Evolutionary conservation across 192 early-diverging fungal species (phyloP), one percentile per base, ranked within the genome.

Genomic region (Chytriomyces confervae): DNA sequence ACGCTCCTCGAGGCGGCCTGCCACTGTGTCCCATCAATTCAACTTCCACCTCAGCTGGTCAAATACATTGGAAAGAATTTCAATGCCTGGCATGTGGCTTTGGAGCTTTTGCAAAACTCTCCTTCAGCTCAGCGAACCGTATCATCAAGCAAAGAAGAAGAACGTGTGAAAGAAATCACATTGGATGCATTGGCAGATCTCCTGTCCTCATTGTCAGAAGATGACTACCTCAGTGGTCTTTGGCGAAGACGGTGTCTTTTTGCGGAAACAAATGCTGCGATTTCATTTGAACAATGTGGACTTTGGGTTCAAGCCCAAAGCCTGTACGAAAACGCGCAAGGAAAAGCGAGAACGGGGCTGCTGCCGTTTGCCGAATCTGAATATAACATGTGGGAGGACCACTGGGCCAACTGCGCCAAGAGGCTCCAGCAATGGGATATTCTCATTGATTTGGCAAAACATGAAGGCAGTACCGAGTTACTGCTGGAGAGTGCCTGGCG

Each of bases 381-480:
- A 71, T 99, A 98, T 81, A 87, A 89, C 36, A 82, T 99, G 23
- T 99, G 98, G 98, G 98, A 99, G 86, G 91, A 96, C 68, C 94
- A 95, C 68, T 99, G 98, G 98, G 89, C 98, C 27, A 83, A 84
- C 44, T 95, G 94, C 60, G 93, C 97, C 0, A 87, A 97, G 75
- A 92, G 92, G 50, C 82, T 99, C 24, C 97, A 99, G 82, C 95
- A 94, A 80, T 99, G 98, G 98, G 98, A 99, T 72, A 92, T 98
- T 73, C 85, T 99, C 61, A 86, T 89, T 6, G 98, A 99, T 68
- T 90, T 99, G 47, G 91, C 95, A 11, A 94, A 95, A 78, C 92
- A 95, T 68, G 97, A 99, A 64, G 87, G 88, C 36, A 92, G 95
- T 75, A 89, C 90, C 0, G 95, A 96, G 47, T 87, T 99, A 36